Evolutionary conservation across 225 moss, liverwort and hornwort genomes (phyloP), one percentile per base, ranked within the genome.

Genomic region (Marchantia polymorpha): DNA sequence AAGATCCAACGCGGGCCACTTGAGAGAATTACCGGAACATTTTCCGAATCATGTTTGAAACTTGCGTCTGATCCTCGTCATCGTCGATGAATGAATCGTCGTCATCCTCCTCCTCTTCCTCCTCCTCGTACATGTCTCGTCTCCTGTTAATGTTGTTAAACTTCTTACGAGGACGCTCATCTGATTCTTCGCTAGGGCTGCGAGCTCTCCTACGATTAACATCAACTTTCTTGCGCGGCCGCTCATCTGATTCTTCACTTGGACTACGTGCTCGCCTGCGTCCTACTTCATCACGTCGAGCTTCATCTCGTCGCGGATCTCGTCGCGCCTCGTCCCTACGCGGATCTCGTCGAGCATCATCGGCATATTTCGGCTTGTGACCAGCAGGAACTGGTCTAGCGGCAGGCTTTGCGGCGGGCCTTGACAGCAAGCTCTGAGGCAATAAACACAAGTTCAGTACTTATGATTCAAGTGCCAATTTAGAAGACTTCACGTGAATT

Each of bases 21-120:
- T 7, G 20, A 46, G 69, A 52, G 5, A 52, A 52, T 53, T 79
- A 77, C 82, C 94, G 82, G 77, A 96, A 94, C 82, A 96, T 78
- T 73, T 89, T 94, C 77, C 90, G 96, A 53, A 96, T 96, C 75
- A 93, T 87, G 82, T 88, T 91, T 10, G 96, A 92, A 22, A 88
- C 85, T 16, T 83, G 76, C 27, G 64, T 64, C 14, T 50, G 47
- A 55, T 81, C 88, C 69, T 88, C 85, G 47, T 83, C 88, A 79
- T 88, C 88, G 53, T 82, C 85, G 12, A 88, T 83, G 48, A 85
- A 83, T 52, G 83, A 83, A 72, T 88, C 88, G 29, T 74, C 77
- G 6, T 78, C 81, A 19, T 75, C 73, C 4, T 56, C 56, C 22
- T 76, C 76, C 52, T 83, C 85, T 27, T 79, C 72, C 48, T 79